Conservation (phyloP, 2,329 filamentous ascomycete genomes). For the Daldinia eschscholtzii region DNA sequence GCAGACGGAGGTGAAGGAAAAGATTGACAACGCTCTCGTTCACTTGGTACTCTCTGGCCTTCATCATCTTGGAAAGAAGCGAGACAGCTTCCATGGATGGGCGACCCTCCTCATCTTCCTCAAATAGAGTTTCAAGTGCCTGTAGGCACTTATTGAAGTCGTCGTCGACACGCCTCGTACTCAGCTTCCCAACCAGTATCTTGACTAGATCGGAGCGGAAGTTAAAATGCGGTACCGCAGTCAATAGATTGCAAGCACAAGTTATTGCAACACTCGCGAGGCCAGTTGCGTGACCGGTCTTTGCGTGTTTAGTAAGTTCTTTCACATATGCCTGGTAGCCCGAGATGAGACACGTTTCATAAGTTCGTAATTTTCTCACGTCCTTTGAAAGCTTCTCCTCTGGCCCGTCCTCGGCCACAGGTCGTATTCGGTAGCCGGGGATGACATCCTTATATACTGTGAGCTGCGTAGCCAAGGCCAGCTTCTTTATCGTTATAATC, state of each 20-base stretch:
- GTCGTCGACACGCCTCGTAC: slow-evolving; percentile 75
- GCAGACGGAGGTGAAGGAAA: slow-evolving; percentile 87
- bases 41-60: slow-evolving; percentile 82
- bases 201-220: slow-evolving; percentile 89
- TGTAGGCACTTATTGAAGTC: slow-evolving; percentile 83
- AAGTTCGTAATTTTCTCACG: slow-evolving; percentile 82
- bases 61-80: slow-evolving; percentile 95
- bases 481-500: slow-evolving; percentile 82
- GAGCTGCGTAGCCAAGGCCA: slow-evolving; percentile 87
- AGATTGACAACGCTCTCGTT: slow-evolving; percentile 90
- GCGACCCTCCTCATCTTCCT: slow-evolving; percentile 88
- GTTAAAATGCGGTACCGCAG: slow-evolving; percentile 94
- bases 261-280: slow-evolving; percentile 83
- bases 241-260: slow-evolving; percentile 85
- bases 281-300: slow-evolving; percentile 60
- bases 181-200: slow-evolving; percentile 87
- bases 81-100: slow-evolving; percentile 88
- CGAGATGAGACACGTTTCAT: slow-evolving; percentile 87
- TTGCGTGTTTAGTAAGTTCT: slow-evolving; percentile 76
- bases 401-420: slow-evolving; percentile 78
- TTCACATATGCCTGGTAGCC: slow-evolving; percentile 89
- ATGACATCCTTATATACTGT: slow-evolving; percentile 96
- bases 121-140: slow-evolving; percentile 84
- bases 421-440: slow-evolving; percentile 93
- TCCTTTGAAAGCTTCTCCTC: slow-evolving; percentile 91